Evolutionary conservation across 23 red algal species (phyloP).

Genomic region (Chondrus crispus): DNA sequence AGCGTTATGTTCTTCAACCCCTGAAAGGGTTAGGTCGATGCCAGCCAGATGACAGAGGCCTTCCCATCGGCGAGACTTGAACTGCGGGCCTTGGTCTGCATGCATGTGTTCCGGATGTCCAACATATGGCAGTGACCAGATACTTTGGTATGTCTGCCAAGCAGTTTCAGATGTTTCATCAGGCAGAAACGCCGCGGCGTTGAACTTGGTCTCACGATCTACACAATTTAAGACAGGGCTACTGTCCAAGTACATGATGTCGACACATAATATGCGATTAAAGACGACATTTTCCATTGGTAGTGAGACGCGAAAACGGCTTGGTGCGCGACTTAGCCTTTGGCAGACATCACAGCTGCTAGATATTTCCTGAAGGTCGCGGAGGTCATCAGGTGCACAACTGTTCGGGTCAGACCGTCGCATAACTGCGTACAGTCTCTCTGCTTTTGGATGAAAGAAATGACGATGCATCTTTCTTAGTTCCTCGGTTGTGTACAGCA

Average conservation of each 20-base stretch:
- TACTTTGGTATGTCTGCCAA: not conserved
- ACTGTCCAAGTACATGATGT: not conserved
- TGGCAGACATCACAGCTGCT: not conserved
- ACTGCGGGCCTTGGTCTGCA: not conserved
- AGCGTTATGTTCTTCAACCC: not conserved
- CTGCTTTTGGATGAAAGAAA: not conserved
- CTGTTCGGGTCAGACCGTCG: not conserved
- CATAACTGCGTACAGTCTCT: conserved; percentile 7
- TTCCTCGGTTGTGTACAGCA: not conserved
- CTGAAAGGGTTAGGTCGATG: not conserved
- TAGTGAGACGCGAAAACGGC: not conserved
- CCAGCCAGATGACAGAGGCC: not conserved
- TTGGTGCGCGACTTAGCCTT: not conserved
- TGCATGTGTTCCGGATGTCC: not conserved
- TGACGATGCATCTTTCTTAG: not conserved
- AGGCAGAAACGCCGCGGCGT: not conserved
- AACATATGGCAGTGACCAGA: not conserved
- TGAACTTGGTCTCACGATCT: not conserved
- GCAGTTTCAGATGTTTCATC: not conserved
- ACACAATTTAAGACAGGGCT: not conserved
- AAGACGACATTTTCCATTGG: not conserved
- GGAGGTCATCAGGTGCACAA: too few relatives aligned
- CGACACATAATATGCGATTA: not conserved
- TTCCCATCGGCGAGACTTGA: not conserved
- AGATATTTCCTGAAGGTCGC: too few relatives aligned